Conservation (phyloP, 768 basidiomycete genomes). For the Punctularia strigosozonata region DNA sequence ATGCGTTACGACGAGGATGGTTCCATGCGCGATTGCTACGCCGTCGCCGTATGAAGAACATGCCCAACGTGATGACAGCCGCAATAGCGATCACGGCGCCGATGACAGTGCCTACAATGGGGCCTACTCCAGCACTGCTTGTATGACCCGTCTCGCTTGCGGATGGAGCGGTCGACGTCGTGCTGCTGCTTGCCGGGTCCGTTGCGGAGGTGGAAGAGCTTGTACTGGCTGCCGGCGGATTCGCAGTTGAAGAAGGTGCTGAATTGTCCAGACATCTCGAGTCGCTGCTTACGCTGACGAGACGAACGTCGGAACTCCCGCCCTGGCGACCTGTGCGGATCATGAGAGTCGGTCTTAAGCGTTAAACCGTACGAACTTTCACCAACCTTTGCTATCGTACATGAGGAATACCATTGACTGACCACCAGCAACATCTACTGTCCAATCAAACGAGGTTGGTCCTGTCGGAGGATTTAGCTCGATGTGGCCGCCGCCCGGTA, state of each 20-base stretch:
- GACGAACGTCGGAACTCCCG: constrained; percentile 43
- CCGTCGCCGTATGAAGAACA: constrained; percentile 34
- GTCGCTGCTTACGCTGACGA: constrained; percentile 35
- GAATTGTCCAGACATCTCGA: constrained; percentile 35
- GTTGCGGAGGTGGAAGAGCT: constrained; percentile 6
- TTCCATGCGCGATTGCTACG: constrained; percentile 8
- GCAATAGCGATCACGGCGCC: constrained; percentile 43
- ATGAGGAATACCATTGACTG: constrained; percentile 48
- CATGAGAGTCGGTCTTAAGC: too few species aligned
- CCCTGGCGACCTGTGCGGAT: constrained; percentile 41
- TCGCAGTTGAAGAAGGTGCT: constrained; percentile 42
- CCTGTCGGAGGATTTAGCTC: constrained; percentile 29
- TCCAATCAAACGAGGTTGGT: constrained; percentile 37
- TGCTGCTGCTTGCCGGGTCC: constrained; percentile 14
- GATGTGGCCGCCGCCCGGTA: constrained; percentile 50
- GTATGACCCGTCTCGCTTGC: constrained; percentile 8
- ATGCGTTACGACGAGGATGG: too few species aligned
- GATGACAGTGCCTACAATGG: constrained; percentile 23
- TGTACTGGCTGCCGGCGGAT: neutral
- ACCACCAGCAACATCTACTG: constrained; percentile 41
- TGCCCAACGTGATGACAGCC: constrained; percentile 34
- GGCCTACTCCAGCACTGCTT: constrained; percentile 19
- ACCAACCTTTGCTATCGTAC: too few species aligned
- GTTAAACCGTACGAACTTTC: too few species aligned
- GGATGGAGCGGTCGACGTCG: constrained; percentile 9